Percentiles rank a stretch among this genome's conserved stretches.
phyloP scores from a whole-genome alignment of 352 stramenopile genomes.

The Phytopythium montanum region DNA sequence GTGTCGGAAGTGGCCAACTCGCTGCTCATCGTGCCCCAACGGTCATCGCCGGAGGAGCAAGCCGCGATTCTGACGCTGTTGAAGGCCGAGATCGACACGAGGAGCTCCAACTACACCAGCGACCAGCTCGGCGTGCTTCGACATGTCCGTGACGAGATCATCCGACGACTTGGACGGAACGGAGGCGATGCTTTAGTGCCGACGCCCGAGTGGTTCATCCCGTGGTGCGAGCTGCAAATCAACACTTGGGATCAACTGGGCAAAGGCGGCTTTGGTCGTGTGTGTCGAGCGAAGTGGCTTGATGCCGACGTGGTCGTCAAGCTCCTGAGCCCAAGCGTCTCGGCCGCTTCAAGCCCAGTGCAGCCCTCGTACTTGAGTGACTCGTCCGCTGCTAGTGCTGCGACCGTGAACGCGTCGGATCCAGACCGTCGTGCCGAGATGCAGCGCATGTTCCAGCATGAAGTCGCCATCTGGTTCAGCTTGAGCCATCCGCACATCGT shows the following conservation, averaged over 20 bases:
- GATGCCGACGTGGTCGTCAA: constrained; percentile 24
- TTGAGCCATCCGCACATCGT: constrained; percentile 36
- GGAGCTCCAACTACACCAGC: not conserved
- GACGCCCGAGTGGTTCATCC: not conserved
- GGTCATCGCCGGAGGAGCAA: not conserved
- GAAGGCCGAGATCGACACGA: not conserved
- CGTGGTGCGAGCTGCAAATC: not conserved
- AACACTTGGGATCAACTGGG: not conserved
- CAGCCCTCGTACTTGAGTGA: constrained; percentile 1
- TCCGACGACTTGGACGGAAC: not conserved
- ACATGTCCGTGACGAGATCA: not conserved
- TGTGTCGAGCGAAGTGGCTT: constrained; percentile 18
- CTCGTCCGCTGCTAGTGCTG: not conserved
- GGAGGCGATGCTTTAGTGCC: not conserved
- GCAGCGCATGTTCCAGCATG: constrained; percentile 9
- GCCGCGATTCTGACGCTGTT: not conserved
- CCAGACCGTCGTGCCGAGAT: not conserved
- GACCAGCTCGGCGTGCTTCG: not conserved
- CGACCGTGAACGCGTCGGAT: not conserved
- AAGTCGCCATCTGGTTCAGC: constrained; percentile 22
- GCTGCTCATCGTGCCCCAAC: not conserved
- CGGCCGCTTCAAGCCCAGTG: constrained; percentile 7
- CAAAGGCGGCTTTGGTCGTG: constrained; percentile 7
- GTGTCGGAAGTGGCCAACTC: not conserved
- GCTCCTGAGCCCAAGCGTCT: not conserved